Conservation (phyloP, 1,284 basidiomycete genomes). For the Sparassis latifolia region DNA sequence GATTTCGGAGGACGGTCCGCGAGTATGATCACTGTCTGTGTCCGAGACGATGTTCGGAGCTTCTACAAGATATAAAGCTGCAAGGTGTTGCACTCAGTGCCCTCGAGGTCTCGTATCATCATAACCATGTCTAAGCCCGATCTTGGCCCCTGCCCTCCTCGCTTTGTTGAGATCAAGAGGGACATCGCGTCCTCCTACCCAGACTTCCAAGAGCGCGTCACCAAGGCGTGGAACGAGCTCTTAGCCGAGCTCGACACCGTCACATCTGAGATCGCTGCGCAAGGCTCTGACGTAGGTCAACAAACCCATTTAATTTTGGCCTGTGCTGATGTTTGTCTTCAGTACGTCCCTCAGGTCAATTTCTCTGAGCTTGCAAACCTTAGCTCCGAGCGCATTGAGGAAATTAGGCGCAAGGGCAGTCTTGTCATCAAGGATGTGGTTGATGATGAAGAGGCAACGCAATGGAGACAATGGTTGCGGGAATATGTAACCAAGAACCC, state of each 20-base stretch:
- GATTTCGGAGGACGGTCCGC: no score
- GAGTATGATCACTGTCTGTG: not conserved
- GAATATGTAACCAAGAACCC: conserved; percentile 55
- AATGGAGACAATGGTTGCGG: conserved; percentile 51
- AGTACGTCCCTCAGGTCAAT: conserved; percentile 52
- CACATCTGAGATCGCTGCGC: conserved; percentile 37
- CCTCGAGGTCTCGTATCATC: not conserved
- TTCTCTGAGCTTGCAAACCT: conserved; percentile 48
- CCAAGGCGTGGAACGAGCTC: conserved; percentile 52
- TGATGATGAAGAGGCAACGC: conserved; percentile 42
- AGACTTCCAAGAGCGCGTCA: conserved; percentile 43
- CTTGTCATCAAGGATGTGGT: conserved; percentile 62
- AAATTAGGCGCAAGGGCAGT: conserved; percentile 49
- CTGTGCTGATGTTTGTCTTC: conserved; percentile 17
- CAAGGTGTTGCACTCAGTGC: not conserved
- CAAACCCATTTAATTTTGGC: not conserved
- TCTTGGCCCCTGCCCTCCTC: conserved; percentile 31
- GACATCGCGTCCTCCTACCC: conserved; percentile 47
- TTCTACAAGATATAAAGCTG: not conserved
- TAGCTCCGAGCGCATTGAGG: conserved; percentile 37
- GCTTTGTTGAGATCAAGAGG: conserved; percentile 49
- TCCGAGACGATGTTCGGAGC: not conserved
- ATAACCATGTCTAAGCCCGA: conserved; percentile 10
- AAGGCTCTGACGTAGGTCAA: conserved; percentile 43
- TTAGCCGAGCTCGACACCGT: conserved; percentile 40